Evolutionary conservation across 1,284 basidiomycete genomes (phyloP).

Genomic region (Leccinum fuscescens): DNA sequence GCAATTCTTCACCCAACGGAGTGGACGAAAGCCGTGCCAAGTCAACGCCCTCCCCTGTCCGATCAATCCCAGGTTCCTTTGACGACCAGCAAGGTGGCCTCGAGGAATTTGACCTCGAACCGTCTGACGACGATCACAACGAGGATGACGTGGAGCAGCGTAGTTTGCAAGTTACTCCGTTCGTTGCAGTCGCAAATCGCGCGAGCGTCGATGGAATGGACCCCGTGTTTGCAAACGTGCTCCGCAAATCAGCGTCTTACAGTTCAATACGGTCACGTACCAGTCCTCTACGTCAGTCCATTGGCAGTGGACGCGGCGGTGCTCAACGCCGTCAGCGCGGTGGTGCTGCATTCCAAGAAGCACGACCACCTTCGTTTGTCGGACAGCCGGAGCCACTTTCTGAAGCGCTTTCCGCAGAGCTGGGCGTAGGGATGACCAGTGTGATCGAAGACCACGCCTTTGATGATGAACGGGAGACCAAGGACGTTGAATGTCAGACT

Average conservation of each 20-base stretch:
- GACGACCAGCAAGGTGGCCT: slow-evolving; percentile 36
- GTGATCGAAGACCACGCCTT: slow-evolving; percentile 41
- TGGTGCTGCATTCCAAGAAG: slow-evolving; percentile 62
- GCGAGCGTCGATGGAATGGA: slow-evolving; percentile 83
- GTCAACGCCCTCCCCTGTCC: slow-evolving; percentile 49
- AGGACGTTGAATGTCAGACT: slow-evolving; percentile 65
- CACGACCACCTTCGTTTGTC: slow-evolving; percentile 65
- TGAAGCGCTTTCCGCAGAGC: slow-evolving; percentile 49
- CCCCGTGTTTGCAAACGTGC: slow-evolving; percentile 74
- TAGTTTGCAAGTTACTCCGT: slow-evolving; percentile 40
- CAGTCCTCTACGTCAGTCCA: slow-evolving; percentile 57
- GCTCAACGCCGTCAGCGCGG: slow-evolving; percentile 54
- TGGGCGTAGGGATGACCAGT: slow-evolving; percentile 53
- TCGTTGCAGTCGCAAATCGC: slow-evolving; percentile 47
- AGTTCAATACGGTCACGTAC: slow-evolving; percentile 47
- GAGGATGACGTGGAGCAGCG: slow-evolving; percentile 37
- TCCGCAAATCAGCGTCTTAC: slow-evolving; percentile 58
- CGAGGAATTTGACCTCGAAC: slow-evolving; percentile 32
- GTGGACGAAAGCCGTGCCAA: slow-evolving; percentile 42
- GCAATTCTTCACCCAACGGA: slow-evolving; percentile 49
- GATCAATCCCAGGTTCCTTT: slow-evolving; percentile 46
- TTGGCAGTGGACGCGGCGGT: slow-evolving; percentile 48
- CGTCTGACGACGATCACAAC: slow-evolving; percentile 39
- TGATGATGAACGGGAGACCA: slow-evolving; percentile 52
- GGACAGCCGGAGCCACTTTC: slow-evolving; percentile 63